Conservation (phyloP, 1,284 basidiomycete species). For the Apiotrichum domesticum region DNA sequence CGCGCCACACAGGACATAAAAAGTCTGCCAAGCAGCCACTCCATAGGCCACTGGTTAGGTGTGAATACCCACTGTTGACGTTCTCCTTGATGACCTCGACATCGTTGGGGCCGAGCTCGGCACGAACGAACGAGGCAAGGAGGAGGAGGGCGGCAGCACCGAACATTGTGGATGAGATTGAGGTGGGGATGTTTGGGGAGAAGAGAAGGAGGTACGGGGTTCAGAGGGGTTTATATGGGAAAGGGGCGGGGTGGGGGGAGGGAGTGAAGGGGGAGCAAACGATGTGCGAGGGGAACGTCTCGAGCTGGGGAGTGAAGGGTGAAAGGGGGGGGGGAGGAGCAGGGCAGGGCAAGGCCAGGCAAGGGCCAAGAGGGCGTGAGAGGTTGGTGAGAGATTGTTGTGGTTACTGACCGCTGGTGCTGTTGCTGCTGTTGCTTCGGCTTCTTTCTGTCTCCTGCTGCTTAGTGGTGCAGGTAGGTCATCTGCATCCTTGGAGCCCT, state of each 20-base stretch:
- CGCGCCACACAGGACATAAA: too few relatives aligned
- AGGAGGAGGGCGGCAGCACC: constrained; percentile 1
- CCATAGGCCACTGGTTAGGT: too few relatives aligned
- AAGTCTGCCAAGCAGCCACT: too few relatives aligned
- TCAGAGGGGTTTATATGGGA: background rate
- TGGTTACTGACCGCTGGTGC: too few relatives aligned
- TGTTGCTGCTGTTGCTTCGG: too few relatives aligned
- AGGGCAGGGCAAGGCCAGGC: too few relatives aligned
- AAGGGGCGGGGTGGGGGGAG: background rate
- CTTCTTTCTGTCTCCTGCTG: too few relatives aligned
- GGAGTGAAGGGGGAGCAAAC: background rate
- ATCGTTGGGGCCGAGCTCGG: constrained; percentile 4
- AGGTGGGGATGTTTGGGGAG: background rate
- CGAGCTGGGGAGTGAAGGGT: background rate
- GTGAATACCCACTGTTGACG: constrained; percentile 10
- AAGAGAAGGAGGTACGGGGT: background rate
- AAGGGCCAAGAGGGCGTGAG: too few relatives aligned
- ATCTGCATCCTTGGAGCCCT: too few relatives aligned
- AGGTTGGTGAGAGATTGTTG: too few relatives aligned
- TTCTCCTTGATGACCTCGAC: constrained; percentile 1
- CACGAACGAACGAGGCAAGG: constrained; percentile 9
- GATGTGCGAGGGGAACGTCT: background rate
- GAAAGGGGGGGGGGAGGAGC: background rate
- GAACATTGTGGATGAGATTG: constrained; percentile 7
- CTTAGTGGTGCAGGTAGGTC: too few relatives aligned